Percentiles rank a stretch among this genome's conserved stretches.
Conservation (phyloP, 2,329 filamentous ascomycete species). For the Orbilia oligospora region DNA sequence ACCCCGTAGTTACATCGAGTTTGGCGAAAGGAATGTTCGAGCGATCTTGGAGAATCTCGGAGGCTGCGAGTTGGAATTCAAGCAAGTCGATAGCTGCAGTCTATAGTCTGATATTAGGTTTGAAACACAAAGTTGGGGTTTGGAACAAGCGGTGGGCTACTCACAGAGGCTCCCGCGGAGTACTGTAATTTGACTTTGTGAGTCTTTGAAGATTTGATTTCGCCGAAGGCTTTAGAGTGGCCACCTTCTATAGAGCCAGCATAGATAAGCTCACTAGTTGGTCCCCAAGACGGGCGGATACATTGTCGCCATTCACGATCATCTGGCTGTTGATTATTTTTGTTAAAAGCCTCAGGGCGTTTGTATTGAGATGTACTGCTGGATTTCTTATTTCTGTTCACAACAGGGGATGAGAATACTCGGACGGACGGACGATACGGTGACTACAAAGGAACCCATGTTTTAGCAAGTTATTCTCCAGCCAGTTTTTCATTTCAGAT, state of each 20-base stretch:
- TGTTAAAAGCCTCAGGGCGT: constrained; percentile 47
- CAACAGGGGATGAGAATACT: constrained; percentile 53
- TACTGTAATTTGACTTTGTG: constrained; percentile 47
- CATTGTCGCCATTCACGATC: constrained; percentile 55
- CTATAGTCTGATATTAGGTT: constrained; percentile 23
- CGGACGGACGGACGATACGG: constrained; percentile 58
- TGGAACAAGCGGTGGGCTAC: background rate
- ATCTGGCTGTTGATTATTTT: constrained; percentile 43
- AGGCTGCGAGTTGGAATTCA: constrained; percentile 64
- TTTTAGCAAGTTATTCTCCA: constrained; percentile 60
- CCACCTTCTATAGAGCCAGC: constrained; percentile 43
- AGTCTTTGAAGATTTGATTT: constrained; percentile 54
- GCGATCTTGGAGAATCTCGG: constrained; percentile 66
- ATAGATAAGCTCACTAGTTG: constrained; percentile 42
- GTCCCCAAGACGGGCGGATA: constrained; percentile 55
- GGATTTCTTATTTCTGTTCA: constrained; percentile 52
- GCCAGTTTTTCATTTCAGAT: constrained; percentile 56
- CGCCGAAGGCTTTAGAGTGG: constrained; percentile 40
- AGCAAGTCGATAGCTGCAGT: constrained; percentile 36
- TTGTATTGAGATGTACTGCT: constrained; percentile 27
- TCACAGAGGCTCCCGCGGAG: constrained; percentile 35
- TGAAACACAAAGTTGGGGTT: background rate
- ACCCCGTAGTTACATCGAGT: constrained; percentile 60
- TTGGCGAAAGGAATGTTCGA: constrained; percentile 68
- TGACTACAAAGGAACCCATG: constrained; percentile 52